Conservation (phyloP, 1,139 yeast species). For the Chernovozyma aurita region DNA sequence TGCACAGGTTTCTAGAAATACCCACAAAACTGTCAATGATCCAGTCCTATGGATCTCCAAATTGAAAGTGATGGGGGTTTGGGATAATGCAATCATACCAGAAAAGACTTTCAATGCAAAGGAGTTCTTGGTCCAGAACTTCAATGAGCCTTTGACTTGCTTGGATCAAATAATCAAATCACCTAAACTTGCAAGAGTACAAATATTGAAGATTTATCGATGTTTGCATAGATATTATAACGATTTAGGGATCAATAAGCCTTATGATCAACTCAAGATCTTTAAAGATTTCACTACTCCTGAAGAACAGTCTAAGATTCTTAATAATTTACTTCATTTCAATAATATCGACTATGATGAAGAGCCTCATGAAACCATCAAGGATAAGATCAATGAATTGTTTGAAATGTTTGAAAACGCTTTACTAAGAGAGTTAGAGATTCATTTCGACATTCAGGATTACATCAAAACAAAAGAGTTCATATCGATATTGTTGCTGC, state of each 20-base stretch:
- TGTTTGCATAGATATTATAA: conserved; percentile 41
- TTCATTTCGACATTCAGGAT: conserved; percentile 51
- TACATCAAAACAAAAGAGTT: conserved; percentile 31
- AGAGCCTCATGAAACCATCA: conserved; percentile 28
- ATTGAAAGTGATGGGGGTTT: conserved; percentile 45
- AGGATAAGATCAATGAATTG: conserved; percentile 51
- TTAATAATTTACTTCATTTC: conserved; percentile 35
- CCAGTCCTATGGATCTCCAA: conserved; percentile 49
- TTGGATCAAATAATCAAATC: conserved; percentile 34
- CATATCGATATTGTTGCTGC: conserved; percentile 31
- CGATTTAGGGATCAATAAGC: conserved; percentile 44
- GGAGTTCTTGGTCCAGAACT: neutral
- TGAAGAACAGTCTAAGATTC: conserved; percentile 42
- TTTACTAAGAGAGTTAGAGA: conserved; percentile 64
- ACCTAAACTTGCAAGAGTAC: conserved; percentile 38
- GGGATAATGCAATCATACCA: conserved; percentile 28
- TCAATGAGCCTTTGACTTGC: conserved; percentile 34
- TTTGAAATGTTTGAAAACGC: conserved; percentile 74
- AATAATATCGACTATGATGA: conserved; percentile 36
- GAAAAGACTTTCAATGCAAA: conserved; percentile 2
- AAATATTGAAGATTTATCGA: conserved; percentile 39
- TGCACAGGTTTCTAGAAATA: conserved; percentile 34
- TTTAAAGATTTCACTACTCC: conserved; percentile 48
- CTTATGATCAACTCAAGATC: conserved; percentile 43
- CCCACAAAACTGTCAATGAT: conserved; percentile 33